phyloP scores from a whole-genome alignment of 2,329 filamentous ascomycete genomes.

The Diaporthe capsici region DNA sequence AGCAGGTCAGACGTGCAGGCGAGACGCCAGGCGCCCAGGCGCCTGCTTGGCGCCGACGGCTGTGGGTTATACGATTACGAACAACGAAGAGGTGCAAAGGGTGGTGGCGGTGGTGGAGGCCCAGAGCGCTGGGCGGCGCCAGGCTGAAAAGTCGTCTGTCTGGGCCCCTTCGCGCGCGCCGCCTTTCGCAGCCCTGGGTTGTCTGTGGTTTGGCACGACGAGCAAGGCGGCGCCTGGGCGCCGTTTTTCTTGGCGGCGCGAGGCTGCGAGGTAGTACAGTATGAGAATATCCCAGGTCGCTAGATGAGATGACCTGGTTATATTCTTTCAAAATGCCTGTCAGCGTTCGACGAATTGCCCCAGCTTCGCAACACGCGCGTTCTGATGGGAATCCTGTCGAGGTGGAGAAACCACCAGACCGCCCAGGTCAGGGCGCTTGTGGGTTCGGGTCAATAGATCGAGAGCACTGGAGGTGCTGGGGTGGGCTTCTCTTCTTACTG shows the following conservation, averaged over 20 bases:
- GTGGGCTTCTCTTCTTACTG: neutral
- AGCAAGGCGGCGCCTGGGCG: constrained; percentile 2
- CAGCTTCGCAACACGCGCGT: neutral
- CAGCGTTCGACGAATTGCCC: neutral
- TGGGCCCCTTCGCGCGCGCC: neutral
- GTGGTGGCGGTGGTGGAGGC: neutral
- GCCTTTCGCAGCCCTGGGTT: constrained; percentile 1
- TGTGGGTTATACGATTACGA: neutral
- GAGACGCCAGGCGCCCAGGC: constrained; percentile 23
- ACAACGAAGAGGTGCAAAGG: neutral
- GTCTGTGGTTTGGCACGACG: neutral
- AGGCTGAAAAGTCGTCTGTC: constrained; percentile 5
- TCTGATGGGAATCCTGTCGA: neutral
- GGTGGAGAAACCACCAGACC: constrained; percentile 12
- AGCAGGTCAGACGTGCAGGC: neutral
- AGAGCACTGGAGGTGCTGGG: neutral
- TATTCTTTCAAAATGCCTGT: neutral
- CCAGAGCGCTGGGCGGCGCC: constrained; percentile 5
- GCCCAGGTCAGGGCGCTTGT: constrained; percentile 13
- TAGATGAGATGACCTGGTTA: neutral
- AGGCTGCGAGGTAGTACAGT: constrained; percentile 20
- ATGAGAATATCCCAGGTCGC: neutral
- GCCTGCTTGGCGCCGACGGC: constrained; percentile 8
- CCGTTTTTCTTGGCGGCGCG: constrained; percentile 12
- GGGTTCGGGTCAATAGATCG: constrained; percentile 16